These are phyloP conservation scores for Ceratocystis variospora DNA, from an alignment of 2,329 filamentous ascomycete species.

Conservation along the genomic window DNA sequence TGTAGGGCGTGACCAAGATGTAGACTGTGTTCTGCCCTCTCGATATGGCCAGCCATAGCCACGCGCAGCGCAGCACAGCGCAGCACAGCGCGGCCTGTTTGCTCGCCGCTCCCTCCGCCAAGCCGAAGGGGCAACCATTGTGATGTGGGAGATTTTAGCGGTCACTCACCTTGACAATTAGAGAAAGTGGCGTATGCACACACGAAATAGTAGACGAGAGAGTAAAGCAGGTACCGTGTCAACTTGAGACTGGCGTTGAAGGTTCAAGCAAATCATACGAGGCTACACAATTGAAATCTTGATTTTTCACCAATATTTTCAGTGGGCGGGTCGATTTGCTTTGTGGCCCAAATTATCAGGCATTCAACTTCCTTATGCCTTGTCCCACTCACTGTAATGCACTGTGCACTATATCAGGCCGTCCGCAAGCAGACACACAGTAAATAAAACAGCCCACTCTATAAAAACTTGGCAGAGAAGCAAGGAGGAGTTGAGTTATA, in stretches of 20 bases:
- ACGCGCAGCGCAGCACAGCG: background rate
- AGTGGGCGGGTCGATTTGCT: background rate
- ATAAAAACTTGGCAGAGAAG: background rate
- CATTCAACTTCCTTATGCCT: background rate
- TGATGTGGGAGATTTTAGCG: background rate
- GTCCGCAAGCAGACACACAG: background rate
- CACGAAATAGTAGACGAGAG: background rate
- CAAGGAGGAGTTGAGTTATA: background rate
- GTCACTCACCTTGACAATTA: background rate
- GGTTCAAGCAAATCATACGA: background rate
- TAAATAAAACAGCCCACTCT: background rate
- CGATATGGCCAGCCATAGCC: background rate
- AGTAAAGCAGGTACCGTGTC: background rate
- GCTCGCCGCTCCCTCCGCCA: background rate
- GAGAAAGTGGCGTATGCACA: background rate
- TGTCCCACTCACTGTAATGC: no score
- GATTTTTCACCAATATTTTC: background rate
- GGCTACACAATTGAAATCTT: background rate
- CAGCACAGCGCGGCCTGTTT: background rate
- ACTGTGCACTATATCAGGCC: no score
- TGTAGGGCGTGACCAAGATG: background rate
- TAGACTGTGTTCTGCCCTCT: background rate
- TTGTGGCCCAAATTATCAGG: slow-evolving; percentile 2
- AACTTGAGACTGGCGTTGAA: background rate
- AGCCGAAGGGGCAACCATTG: background rate